Conservation (phyloP, 805 yeast genomes). For the Hanseniaspora lachancei region DNA sequence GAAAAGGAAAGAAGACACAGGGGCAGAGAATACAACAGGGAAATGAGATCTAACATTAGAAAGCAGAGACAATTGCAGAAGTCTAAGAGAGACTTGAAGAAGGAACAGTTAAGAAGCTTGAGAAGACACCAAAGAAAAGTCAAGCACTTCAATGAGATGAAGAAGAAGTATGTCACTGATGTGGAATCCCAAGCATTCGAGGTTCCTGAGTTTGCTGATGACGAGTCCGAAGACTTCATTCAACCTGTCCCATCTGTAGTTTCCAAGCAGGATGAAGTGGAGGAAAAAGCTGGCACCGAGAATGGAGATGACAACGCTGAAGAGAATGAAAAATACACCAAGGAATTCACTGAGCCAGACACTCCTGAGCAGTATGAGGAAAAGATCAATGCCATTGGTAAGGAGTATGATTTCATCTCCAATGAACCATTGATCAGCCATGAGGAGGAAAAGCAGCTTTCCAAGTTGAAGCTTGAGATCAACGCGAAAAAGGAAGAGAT, state of each 20-base stretch:
- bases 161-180: conserved; percentile 4
- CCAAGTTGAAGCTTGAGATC: background rate
- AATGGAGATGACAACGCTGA: background rate
- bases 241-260: background rate
- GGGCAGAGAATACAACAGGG: conserved; percentile 9
- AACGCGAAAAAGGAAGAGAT: conserved; percentile 2
- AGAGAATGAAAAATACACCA: background rate
- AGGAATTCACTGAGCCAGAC: conserved; percentile 9
- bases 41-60: conserved; percentile 9
- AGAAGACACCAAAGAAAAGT: conserved; percentile 13
- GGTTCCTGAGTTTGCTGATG: background rate
- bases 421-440: conserved; percentile 8
- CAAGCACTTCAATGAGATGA: conserved; percentile 4
- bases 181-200: background rate
- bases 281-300: background rate
- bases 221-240: background rate
- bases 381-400: conserved; percentile 4
- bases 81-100: conserved; percentile 6
- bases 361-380: conserved; percentile 4
- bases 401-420: conserved; percentile 6
- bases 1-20: conserved; percentile 10
- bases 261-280: background rate
- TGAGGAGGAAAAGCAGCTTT: conserved; percentile 8
- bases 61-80: conserved; percentile 8
- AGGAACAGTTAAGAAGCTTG: conserved; percentile 4